A percentile compares a stretch with the other conserved stretches of the same genome.
These are phyloP conservation scores for Calonectria pseudoreteaudii DNA, from an alignment of 2,329 filamentous ascomycete species.

Conservation along the genomic window DNA sequence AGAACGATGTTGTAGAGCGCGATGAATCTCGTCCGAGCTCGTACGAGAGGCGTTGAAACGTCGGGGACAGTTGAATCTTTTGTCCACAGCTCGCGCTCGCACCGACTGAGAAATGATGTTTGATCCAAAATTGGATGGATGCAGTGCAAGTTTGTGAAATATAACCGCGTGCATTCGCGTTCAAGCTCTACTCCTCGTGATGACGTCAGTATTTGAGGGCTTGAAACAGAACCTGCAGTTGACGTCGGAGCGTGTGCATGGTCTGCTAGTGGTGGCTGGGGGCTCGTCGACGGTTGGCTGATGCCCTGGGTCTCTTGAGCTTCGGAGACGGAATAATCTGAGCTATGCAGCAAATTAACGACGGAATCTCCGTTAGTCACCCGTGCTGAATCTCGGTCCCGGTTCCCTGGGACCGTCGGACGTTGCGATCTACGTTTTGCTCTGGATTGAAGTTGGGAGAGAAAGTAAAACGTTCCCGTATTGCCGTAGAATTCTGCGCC, in stretches of 20 bases:
- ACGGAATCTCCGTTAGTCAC: constrained; percentile 13
- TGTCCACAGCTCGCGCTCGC: constrained; percentile 15
- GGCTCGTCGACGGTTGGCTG: not conserved
- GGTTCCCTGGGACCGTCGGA: not conserved
- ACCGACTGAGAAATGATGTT: constrained; percentile 2
- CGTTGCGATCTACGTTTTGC: constrained; percentile 6
- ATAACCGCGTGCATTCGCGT: constrained; percentile 18
- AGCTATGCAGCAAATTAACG: constrained; percentile 22
- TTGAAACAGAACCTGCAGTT: not conserved
- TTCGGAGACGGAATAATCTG: constrained; percentile 17
- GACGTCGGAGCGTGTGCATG: not conserved
- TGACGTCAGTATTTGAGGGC: not conserved
- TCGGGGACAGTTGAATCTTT: not conserved
- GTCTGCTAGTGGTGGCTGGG: not conserved
- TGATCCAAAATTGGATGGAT: constrained; percentile 23
- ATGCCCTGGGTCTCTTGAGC: not conserved
- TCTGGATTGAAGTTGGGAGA: constrained; percentile 14
- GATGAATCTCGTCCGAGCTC: constrained; percentile 13
- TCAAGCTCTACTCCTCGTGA: constrained; percentile 3
- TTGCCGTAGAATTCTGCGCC: constrained; percentile 24
- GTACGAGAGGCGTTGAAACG: not conserved
- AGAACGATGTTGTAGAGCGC: constrained; percentile 21
- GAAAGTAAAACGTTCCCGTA: constrained; percentile 25
- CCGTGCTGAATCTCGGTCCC: not conserved
- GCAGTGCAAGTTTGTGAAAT: constrained; percentile 24